A percentile compares a stretch with the other conserved stretches of the same genome.
These are phyloP conservation scores for Miamiensis avidus DNA, from an alignment of 169 alveolate species.

Conservation along the genomic window DNA sequence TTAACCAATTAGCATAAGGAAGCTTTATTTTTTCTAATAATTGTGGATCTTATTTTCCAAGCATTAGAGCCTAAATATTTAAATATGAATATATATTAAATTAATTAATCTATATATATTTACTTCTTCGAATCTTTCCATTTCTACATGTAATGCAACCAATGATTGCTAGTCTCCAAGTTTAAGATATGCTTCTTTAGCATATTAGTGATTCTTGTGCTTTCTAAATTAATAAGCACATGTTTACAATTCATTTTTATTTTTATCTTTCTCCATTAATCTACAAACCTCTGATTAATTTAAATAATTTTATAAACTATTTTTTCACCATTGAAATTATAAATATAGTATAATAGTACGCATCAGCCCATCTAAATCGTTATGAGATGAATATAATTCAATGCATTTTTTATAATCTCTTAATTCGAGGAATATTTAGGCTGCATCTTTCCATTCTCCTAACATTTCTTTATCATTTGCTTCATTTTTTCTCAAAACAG, in stretches of 20 bases:
- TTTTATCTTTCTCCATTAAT: conserved; percentile 66
- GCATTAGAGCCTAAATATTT: conserved; percentile 14
- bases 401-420: conserved; percentile 74
- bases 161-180: conserved; percentile 81
- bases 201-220: conserved; percentile 81
- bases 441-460: conserved; percentile 64
- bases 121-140: conserved; percentile 90
- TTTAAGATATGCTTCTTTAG: conserved; percentile 88
- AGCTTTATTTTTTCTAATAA: conserved; percentile 71
- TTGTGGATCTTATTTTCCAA: conserved; percentile 76
- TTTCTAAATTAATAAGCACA: conserved; percentile 81
- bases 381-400: conserved; percentile 74
- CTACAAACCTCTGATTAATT: conserved; percentile 74
- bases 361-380: conserved; percentile 64
- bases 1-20: conserved; percentile 90
- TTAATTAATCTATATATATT: too few species aligned
- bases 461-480: conserved; percentile 45
- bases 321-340: too few species aligned
- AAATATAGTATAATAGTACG: not conserved
- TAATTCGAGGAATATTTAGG: conserved; percentile 53
- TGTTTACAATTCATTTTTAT: conserved; percentile 72
- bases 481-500: too few species aligned
- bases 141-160: conserved; percentile 81
- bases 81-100: too few species aligned
- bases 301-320: too few species aligned